Evolutionary conservation across 2,329 filamentous ascomycete species (phyloP).

Genomic region (Aspergillus sp.): DNA sequence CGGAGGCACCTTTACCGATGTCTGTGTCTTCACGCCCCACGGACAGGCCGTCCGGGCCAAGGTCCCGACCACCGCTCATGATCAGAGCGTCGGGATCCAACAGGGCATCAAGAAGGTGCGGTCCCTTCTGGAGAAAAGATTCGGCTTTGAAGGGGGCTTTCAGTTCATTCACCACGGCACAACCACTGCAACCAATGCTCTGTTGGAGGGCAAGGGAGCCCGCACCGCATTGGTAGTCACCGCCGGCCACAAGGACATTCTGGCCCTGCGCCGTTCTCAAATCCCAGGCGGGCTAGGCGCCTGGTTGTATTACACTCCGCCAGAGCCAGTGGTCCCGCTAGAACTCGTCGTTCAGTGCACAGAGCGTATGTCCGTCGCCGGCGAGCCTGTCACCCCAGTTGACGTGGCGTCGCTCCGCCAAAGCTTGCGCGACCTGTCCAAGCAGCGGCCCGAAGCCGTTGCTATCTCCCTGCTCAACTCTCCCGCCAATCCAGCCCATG

Average conservation of each 20-base stretch:
- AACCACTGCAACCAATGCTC: slow-evolving; percentile 42
- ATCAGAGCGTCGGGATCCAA: slow-evolving; percentile 41
- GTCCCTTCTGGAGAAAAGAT: slow-evolving; percentile 28
- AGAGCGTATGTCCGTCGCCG: slow-evolving; percentile 37
- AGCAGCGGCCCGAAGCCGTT: slow-evolving; percentile 37
- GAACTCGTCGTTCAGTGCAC: slow-evolving; percentile 39
- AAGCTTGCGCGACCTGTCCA: slow-evolving; percentile 30
- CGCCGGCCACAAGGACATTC: slow-evolving; percentile 41
- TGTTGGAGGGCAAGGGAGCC: slow-evolving; percentile 43
- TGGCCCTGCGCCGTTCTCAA: slow-evolving; percentile 39
- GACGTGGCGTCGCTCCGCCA: slow-evolving; percentile 31
- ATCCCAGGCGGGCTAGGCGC: slow-evolving; percentile 44
- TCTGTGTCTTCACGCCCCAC: slow-evolving; percentile 39
- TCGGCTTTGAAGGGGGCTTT: slow-evolving; percentile 37
- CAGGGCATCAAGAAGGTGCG: slow-evolving; percentile 38
- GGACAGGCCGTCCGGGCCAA: slow-evolving; percentile 39
- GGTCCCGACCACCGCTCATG: slow-evolving; percentile 36
- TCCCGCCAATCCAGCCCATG: slow-evolving; percentile 37
- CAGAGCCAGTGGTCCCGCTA: slow-evolving; percentile 40
- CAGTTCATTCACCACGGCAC: slow-evolving; percentile 43
- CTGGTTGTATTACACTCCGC: slow-evolving; percentile 42
- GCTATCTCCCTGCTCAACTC: slow-evolving; percentile 41
- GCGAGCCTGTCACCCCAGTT: slow-evolving; percentile 32
- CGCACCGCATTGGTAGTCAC: slow-evolving; percentile 40
- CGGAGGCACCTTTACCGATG: slow-evolving; percentile 40